phyloP scores from a whole-genome alignment of 192 early-diverging fungal species.

The Physocladia obscura region DNA sequence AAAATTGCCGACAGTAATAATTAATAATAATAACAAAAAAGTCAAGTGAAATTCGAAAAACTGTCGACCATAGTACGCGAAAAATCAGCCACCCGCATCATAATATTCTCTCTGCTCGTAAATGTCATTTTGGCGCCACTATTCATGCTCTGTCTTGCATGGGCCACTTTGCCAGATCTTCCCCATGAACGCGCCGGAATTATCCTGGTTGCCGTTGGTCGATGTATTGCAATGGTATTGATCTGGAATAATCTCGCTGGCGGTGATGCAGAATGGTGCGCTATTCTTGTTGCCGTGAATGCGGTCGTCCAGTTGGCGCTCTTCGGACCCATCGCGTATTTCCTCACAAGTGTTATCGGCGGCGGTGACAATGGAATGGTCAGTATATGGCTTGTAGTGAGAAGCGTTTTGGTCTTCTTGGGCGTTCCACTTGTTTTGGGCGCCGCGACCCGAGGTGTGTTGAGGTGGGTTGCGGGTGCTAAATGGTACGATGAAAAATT shows the following conservation, averaged over 20 bases:
- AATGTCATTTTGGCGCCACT: constrained; percentile 71
- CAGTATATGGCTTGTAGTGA: constrained; percentile 51
- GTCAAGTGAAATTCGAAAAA: constrained; percentile 50
- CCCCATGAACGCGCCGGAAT: constrained; percentile 66
- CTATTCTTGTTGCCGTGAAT: constrained; percentile 70
- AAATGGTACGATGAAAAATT: constrained; percentile 60
- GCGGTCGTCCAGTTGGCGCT: constrained; percentile 65
- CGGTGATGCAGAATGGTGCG: constrained; percentile 68
- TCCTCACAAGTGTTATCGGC: constrained; percentile 57
- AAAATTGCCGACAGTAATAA: not conserved
- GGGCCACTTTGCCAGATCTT: constrained; percentile 66
- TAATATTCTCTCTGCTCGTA: constrained; percentile 55
- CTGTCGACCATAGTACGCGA: constrained; percentile 10
- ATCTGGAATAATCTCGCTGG: constrained; percentile 72
- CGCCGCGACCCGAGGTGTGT: constrained; percentile 51
- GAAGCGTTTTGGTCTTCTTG: constrained; percentile 62
- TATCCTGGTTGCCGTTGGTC: constrained; percentile 50
- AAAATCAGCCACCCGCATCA: constrained; percentile 4
- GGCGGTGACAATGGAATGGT: constrained; percentile 23
- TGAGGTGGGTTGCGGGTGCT: constrained; percentile 17
- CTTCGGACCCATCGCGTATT: constrained; percentile 59
- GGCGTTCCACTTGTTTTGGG: constrained; percentile 66
- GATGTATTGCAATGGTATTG: constrained; percentile 79
- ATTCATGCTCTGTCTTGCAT: constrained; percentile 66
- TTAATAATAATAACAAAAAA: not conserved